A percentile compares a stretch with the other conserved stretches of the same genome.
These are phyloP conservation scores for Globisporangium barbulae DNA, from an alignment of 352 stramenopile genomes.

Conservation along the genomic window DNA sequence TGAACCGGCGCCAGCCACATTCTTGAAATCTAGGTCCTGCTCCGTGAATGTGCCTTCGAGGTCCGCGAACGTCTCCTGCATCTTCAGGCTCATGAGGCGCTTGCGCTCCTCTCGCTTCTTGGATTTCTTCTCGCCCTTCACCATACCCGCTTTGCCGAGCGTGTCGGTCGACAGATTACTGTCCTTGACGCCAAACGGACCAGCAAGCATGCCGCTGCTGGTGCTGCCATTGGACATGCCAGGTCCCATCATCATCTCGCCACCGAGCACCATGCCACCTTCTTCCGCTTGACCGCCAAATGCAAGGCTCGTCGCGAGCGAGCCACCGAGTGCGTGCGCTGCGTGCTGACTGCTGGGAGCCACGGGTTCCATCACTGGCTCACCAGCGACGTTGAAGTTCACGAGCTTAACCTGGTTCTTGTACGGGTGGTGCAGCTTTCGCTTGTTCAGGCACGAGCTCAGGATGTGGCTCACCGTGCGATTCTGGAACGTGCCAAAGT, in stretches of 20 bases:
- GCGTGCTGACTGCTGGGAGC: slow-evolving; percentile 17
- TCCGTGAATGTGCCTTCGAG: slow-evolving; percentile 64
- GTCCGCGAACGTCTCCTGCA: slow-evolving; percentile 65
- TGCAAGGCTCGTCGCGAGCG: slow-evolving; percentile 51
- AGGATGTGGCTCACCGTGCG: slow-evolving; percentile 82
- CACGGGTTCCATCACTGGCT: slow-evolving; percentile 12
- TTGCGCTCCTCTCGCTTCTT: slow-evolving; percentile 69
- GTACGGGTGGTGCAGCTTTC: slow-evolving; percentile 80
- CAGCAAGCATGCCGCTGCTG: slow-evolving; percentile 18
- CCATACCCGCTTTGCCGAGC: not conserved
- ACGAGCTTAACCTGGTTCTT: slow-evolving; percentile 83
- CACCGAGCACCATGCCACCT: not conserved
- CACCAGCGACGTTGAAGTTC: slow-evolving; percentile 71
- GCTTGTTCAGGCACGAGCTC: slow-evolving; percentile 79
- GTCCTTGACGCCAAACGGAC: slow-evolving; percentile 31
- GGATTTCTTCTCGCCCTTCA: slow-evolving; percentile 53
- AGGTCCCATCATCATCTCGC: slow-evolving; percentile 2
- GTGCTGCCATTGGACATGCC: not conserved
- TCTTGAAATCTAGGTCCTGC: slow-evolving; percentile 66
- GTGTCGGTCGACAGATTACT: not conserved
- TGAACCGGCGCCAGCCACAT: slow-evolving; percentile 38
- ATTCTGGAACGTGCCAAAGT: slow-evolving; percentile 83
- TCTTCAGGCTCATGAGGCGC: slow-evolving; percentile 57
- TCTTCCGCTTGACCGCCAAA: slow-evolving; percentile 39
- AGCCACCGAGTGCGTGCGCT: slow-evolving; percentile 27